Conservation (phyloP, 371 early-diverging fungal genomes). For the Mortierella sp. region DNA sequence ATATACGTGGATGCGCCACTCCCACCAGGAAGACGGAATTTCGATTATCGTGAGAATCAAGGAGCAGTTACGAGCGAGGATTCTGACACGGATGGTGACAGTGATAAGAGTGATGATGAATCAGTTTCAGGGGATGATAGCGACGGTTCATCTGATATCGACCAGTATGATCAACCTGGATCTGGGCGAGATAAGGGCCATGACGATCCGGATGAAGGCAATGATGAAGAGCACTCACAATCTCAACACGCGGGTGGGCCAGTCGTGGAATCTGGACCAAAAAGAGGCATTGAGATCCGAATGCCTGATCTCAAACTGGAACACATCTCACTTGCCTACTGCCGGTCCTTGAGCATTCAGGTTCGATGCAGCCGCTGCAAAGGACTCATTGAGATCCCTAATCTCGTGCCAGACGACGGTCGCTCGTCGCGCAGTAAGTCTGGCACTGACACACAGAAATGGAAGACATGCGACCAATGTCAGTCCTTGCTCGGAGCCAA, state of each 20-base stretch:
- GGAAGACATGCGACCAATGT: slow-evolving; percentile 78
- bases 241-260: neutral
- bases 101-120: neutral
- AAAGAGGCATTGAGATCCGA: slow-evolving; percentile 77
- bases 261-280: slow-evolving; percentile 27
- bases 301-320: slow-evolving; percentile 66
- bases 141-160: slow-evolving; percentile 18
- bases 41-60: too few species aligned
- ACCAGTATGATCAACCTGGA: slow-evolving; percentile 3
- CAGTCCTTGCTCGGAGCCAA: slow-evolving; percentile 67
- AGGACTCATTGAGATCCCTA: slow-evolving; percentile 61
- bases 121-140: neutral
- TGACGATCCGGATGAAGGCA: slow-evolving; percentile 12
- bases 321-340: slow-evolving; percentile 72
- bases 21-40: too few species aligned
- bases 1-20: too few species aligned
- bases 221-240: neutral
- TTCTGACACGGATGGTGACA: neutral
- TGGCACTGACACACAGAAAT: slow-evolving; percentile 61
- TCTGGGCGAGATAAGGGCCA: slow-evolving; percentile 23
- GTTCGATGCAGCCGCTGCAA: slow-evolving; percentile 84
- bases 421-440: slow-evolving; percentile 1
- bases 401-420: slow-evolving; percentile 55
- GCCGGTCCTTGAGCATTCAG: slow-evolving; percentile 65
- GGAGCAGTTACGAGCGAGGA: too few species aligned